Percentiles rank a stretch among this genome's conserved stretches.
These are phyloP conservation scores for Agaricus bisporus DNA, from an alignment of 768 basidiomycete species.

Conservation along the genomic window DNA sequence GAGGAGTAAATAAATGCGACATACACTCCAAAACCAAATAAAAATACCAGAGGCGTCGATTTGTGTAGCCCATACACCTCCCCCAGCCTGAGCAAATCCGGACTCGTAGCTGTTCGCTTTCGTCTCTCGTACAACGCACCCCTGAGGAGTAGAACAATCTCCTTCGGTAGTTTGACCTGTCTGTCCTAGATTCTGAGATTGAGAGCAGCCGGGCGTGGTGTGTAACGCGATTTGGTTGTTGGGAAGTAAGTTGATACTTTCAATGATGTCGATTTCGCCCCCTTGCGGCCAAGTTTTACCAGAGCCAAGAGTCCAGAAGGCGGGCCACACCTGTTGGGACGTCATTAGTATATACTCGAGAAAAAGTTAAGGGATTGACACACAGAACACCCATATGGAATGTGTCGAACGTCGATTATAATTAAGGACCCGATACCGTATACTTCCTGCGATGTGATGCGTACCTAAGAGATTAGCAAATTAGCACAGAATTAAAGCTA, in stretches of 20 bases:
- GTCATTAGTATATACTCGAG: not conserved
- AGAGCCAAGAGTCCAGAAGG: slow-evolving; percentile 42
- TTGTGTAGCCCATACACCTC: slow-evolving; percentile 75
- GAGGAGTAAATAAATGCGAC: slow-evolving; percentile 12
- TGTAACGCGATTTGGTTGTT: slow-evolving; percentile 80
- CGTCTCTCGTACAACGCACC: slow-evolving; percentile 61
- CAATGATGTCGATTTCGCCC: slow-evolving; percentile 64
- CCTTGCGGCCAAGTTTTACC: slow-evolving; percentile 35
- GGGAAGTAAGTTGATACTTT: slow-evolving; percentile 70
- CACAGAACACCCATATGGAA: slow-evolving; percentile 49
- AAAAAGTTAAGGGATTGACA: slow-evolving; percentile 13
- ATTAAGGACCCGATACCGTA: slow-evolving; percentile 39
- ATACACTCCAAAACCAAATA: slow-evolving; percentile 41
- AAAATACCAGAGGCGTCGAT: slow-evolving; percentile 45
- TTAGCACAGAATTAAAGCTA: not conserved
- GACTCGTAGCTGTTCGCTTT: slow-evolving; percentile 57
- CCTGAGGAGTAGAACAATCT: slow-evolving; percentile 54
- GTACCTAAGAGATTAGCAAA: slow-evolving; percentile 24
- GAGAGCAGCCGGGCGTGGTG: slow-evolving; percentile 41
- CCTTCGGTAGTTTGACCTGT: slow-evolving; percentile 44
- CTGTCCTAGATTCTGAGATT: slow-evolving; percentile 30
- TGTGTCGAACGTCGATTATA: slow-evolving; percentile 39
- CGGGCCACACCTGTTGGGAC: slow-evolving; percentile 35
- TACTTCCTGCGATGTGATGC: slow-evolving; percentile 36
- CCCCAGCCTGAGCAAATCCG: slow-evolving; percentile 62